A percentile compares a stretch with the other conserved stretches of the same genome.
These are phyloP conservation scores for Xylogone sp. DNA, from an alignment of 2,329 filamentous ascomycete species.

Conservation along the genomic window DNA sequence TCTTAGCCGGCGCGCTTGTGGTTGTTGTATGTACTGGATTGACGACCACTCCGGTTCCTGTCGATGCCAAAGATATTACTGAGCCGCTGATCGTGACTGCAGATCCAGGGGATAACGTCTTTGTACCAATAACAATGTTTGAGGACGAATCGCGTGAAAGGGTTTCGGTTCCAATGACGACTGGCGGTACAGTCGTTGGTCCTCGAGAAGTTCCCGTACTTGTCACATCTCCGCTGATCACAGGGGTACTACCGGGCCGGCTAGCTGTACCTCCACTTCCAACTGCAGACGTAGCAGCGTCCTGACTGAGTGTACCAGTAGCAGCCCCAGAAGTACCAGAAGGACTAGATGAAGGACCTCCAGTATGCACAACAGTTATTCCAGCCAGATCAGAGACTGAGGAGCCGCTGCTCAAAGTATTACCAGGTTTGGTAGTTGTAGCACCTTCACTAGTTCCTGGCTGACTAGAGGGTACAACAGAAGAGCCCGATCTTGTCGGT, in stretches of 20 bases:
- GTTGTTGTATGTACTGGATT: constrained; percentile 5
- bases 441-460: background rate
- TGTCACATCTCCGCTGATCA: no score
- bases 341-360: no score
- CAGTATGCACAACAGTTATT: no score
- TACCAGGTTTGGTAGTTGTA: no score
- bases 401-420: no score
- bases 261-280: no score
- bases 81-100: constrained; percentile 18
- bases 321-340: no score
- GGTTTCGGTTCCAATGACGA: constrained; percentile 17
- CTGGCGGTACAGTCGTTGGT: constrained; percentile 7
- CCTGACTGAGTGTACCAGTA: no score
- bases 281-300: no score
- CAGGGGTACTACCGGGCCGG: no score
- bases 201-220: background rate
- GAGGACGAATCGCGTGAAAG: constrained; percentile 14
- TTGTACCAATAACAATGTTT: constrained; percentile 17
- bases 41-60: constrained; percentile 13
- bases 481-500: background rate
- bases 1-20: background rate
- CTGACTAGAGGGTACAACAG: background rate
- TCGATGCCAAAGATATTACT: constrained; percentile 15
- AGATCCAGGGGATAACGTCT: constrained; percentile 19
- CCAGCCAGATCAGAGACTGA: no score